Conservation (phyloP, 805 yeast species). For the Suhomyces vadensis region DNA sequence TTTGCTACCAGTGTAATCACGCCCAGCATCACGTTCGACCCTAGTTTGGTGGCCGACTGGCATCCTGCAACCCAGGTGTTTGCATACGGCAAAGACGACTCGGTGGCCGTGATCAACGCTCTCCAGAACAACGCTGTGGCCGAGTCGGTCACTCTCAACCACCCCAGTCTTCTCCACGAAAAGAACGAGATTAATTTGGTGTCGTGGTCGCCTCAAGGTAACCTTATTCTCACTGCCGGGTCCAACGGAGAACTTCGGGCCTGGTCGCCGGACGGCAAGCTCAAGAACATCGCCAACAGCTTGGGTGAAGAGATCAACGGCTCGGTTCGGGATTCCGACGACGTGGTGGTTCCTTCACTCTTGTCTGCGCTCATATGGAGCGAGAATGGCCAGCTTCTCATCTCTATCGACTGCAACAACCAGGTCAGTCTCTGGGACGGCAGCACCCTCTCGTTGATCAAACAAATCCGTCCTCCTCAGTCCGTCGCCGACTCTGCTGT, state of each 20-base stretch:
- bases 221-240: conserved; percentile 60
- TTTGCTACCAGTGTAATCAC: conserved; percentile 35
- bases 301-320: conserved; percentile 5
- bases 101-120: conserved; percentile 48
- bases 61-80: conserved; percentile 51
- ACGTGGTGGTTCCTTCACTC: conserved; percentile 28
- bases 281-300: conserved; percentile 47
- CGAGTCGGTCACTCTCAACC: conserved; percentile 31
- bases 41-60: conserved; percentile 55
- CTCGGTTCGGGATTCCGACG: conserved; percentile 9
- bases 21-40: conserved; percentile 40
- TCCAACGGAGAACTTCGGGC: conserved; percentile 72
- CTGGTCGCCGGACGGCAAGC: conserved; percentile 74
- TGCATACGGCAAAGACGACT: conserved; percentile 56
- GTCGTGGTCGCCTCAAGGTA: conserved; percentile 71
- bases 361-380: conserved; percentile 65
- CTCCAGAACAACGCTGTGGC: conserved; percentile 28
- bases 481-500: conserved; percentile 10
- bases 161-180: conserved; percentile 24
- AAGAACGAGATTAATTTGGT: conserved; percentile 33
- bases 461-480: conserved; percentile 22
- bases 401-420: conserved; percentile 55
- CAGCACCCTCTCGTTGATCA: conserved; percentile 34
- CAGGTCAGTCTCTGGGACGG: conserved; percentile 65
- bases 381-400: conserved; percentile 49